A percentile compares a stretch with the other conserved stretches of the same genome.
phyloP scores from a whole-genome alignment of 257 asterid species.

The Lycium barbarum region DNA sequence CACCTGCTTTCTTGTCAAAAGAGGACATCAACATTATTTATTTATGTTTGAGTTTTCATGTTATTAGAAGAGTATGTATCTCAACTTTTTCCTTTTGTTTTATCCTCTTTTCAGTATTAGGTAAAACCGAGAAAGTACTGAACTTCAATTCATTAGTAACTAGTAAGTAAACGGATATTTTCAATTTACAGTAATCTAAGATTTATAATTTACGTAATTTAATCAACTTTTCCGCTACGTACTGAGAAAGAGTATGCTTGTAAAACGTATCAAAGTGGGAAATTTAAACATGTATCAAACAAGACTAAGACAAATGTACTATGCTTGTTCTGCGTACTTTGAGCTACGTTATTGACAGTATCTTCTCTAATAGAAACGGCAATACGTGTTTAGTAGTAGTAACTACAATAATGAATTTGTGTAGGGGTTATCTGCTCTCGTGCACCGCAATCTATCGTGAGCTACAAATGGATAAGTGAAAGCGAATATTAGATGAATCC shows the following conservation, averaged over 20 bases:
- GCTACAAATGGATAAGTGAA: not conserved
- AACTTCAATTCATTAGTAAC: not conserved
- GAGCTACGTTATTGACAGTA: too few relatives aligned
- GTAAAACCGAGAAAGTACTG: too few relatives aligned
- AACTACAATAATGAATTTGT: too few relatives aligned
- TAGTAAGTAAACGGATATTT: not conserved
- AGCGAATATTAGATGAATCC: constrained; percentile 25
- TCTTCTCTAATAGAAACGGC: too few relatives aligned
- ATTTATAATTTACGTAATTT: too few relatives aligned
- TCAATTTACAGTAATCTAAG: not conserved
- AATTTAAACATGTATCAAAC: not conserved
- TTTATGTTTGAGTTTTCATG: not conserved
- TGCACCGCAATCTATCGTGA: not conserved
- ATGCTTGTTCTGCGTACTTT: not conserved
- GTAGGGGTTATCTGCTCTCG: too few relatives aligned
- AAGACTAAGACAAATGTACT: not conserved
- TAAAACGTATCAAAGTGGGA: not conserved
- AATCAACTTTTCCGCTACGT: not conserved
- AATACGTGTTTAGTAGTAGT: too few relatives aligned
- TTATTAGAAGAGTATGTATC: not conserved
- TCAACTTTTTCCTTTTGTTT: not conserved
- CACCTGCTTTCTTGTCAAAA: constrained; percentile 65
- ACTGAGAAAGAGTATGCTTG: not conserved
- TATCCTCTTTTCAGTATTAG: too few relatives aligned
- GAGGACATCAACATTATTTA: not conserved